Evolutionary conservation across 2,329 filamentous ascomycete genomes (phyloP), one percentile per base, ranked within the genome.

Genomic region (Ophiocordyceps camponoti-rufipedis): DNA sequence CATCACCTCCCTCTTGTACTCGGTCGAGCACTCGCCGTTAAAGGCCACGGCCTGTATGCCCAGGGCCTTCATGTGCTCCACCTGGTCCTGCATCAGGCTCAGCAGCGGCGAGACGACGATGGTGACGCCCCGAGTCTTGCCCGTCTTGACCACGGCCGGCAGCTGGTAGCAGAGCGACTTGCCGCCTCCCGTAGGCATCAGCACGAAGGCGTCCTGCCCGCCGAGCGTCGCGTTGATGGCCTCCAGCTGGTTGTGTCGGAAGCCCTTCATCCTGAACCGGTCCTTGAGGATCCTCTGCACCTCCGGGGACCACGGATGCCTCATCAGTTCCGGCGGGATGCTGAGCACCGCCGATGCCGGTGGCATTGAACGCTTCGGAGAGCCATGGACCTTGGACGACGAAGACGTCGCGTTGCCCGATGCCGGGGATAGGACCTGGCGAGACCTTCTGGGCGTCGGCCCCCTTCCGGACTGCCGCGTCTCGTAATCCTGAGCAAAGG

Each of bases 101-200:
- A 98, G 69, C 44, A 98, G 66, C 3, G 91, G 91, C 1, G 89
- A 96, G n/a, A 98, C 78, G 3, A 98, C 91, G 45, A 98, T 73
- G 0, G 89, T 96, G 23, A 98, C 79, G 4, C 91, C 93, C 32
- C 69, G 69, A 0, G 89, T 96, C 54, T 74, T 82, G 41, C 91
- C 91, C 42, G 77, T 82, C 43, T 71, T 75, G 31, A 98, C 72
- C 18, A 96, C 75, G 2, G 91, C 85, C 13, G 91, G 93, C 12
- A 98, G 67, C 60, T 98, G 93, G 59, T 98, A 98, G 60, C 91
- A 96, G 2, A 98, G 70, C 1, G 89, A 96, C 59, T 98, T 98
- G 40, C 91, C 91, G 48, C 91, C 91, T 45, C 91, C 91, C 0
- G 91, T 98, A 2, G 93, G 91, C 91, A 98, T 98, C 38, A 98